These are phyloP conservation scores for Sporobolomyces pararoseus DNA, from an alignment of 768 basidiomycete species.

Conservation along the genomic window DNA sequence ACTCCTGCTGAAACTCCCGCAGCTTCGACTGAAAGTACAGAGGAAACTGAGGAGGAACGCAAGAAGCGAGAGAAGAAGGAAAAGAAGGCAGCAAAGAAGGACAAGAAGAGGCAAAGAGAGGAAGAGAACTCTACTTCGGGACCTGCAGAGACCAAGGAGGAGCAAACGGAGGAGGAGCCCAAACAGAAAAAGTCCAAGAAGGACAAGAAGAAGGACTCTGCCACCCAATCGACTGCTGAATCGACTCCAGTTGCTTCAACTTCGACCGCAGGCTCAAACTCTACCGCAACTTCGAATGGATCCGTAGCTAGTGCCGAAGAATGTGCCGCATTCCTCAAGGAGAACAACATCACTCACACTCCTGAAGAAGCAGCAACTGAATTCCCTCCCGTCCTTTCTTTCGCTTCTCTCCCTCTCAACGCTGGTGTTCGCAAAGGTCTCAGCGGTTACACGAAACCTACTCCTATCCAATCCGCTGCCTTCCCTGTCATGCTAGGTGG, in stretches of 20 bases:
- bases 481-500: slow-evolving; percentile 42
- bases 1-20: slow-evolving; percentile 2
- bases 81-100: slow-evolving; percentile 32
- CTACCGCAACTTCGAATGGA: slow-evolving; percentile 45
- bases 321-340: slow-evolving; percentile 62
- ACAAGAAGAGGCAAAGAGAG: slow-evolving; percentile 26
- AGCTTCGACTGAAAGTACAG: slow-evolving; percentile 3
- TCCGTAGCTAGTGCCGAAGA: slow-evolving; percentile 52
- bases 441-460: slow-evolving; percentile 73
- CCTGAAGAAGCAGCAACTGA: slow-evolving; percentile 54
- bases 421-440: slow-evolving; percentile 62
- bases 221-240: slow-evolving; percentile 2
- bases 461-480: slow-evolving; percentile 90
- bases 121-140: slow-evolving; percentile 6
- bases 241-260: slow-evolving; percentile 23
- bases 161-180: slow-evolving; percentile 22
- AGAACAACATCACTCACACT: slow-evolving; percentile 70
- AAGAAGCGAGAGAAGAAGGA: slow-evolving; percentile 40
- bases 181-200: slow-evolving; percentile 47
- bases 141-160: neutral
- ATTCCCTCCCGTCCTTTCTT: slow-evolving; percentile 67
- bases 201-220: slow-evolving; percentile 26
- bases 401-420: slow-evolving; percentile 69
- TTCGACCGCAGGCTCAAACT: slow-evolving; percentile 45
- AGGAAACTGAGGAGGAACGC: slow-evolving; percentile 50